Conservation (phyloP, 2,329 filamentous ascomycete species). For the Xylariaceae sp. region DNA sequence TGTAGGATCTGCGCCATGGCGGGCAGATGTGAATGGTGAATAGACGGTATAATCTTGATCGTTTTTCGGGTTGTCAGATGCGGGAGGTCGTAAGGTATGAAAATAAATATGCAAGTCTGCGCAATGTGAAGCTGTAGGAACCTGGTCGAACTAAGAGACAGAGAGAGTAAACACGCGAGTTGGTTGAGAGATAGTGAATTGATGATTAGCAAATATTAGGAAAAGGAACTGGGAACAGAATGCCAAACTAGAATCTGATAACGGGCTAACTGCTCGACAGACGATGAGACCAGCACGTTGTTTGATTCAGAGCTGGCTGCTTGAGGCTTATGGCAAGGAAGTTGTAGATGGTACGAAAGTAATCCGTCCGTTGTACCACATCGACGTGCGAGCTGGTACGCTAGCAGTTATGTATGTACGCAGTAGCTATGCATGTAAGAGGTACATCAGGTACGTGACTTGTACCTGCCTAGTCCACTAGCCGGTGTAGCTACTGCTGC, state of each 20-base stretch:
- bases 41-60: not conserved
- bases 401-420: not conserved
- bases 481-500: conserved; percentile 16
- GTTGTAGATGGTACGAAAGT: not conserved
- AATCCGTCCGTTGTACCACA: not conserved
- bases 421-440: not conserved
- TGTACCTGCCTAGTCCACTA: not conserved
- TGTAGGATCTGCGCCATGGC: conserved; percentile 77
- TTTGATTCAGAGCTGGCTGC: not conserved
- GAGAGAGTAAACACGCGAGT: not conserved
- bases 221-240: not conserved
- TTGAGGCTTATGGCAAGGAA: not conserved
- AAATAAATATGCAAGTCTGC: conserved; percentile 6
- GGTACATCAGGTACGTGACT: not conserved
- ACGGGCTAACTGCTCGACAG: not conserved
- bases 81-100: not conserved
- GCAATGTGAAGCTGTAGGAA: not conserved
- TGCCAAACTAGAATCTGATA: not conserved
- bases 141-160: conserved; percentile 1
- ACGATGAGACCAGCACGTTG: not conserved
- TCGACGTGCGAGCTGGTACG: not conserved
- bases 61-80: not conserved
- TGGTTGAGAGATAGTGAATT: not conserved
- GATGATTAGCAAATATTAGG: not conserved
- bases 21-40: conserved; percentile 7